Conservation (phyloP, 306 rosid genomes). For the Cicer judaicum region DNA sequence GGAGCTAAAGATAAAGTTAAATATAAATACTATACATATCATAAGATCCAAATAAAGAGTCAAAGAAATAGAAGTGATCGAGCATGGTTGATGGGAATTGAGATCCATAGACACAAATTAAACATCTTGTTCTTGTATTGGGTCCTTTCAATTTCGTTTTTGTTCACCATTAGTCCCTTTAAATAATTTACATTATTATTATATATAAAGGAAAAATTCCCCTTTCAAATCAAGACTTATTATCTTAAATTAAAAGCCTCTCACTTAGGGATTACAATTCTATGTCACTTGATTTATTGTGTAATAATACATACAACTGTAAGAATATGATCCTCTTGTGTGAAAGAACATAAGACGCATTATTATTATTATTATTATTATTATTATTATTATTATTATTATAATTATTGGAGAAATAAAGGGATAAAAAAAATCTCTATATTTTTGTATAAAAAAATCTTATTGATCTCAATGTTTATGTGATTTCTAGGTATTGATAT, state of each 20-base stretch:
- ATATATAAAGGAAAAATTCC: constrained; percentile 33
- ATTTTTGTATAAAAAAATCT: too few relatives aligned
- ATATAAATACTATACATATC: neutral
- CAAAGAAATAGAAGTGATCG: neutral
- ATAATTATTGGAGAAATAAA: neutral
- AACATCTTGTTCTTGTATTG: constrained; percentile 50
- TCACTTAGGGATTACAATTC: constrained; percentile 33
- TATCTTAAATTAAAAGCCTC: constrained; percentile 10
- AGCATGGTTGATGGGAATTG: constrained; percentile 29
- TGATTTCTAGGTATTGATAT: too few relatives aligned
- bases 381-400: neutral
- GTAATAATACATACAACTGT: neutral
- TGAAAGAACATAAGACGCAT: neutral
- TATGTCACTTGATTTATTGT: constrained; percentile 20
- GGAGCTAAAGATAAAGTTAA: neutral
- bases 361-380: neutral
- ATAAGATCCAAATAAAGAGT: constrained; percentile 6
- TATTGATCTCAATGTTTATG: too few relatives aligned
- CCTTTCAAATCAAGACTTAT: constrained; percentile 43
- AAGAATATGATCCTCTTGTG: neutral
- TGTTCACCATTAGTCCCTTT: neutral
- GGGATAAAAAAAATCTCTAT: neutral
- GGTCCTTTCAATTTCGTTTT: constrained; percentile 43
- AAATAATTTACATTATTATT: neutral
- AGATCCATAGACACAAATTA: constrained; percentile 52